A percentile compares a stretch with the other conserved stretches of the same genome.
phyloP scores from a whole-genome alignment of 2,329 filamentous ascomycete species.

The Huntiella abstrusa region DNA sequence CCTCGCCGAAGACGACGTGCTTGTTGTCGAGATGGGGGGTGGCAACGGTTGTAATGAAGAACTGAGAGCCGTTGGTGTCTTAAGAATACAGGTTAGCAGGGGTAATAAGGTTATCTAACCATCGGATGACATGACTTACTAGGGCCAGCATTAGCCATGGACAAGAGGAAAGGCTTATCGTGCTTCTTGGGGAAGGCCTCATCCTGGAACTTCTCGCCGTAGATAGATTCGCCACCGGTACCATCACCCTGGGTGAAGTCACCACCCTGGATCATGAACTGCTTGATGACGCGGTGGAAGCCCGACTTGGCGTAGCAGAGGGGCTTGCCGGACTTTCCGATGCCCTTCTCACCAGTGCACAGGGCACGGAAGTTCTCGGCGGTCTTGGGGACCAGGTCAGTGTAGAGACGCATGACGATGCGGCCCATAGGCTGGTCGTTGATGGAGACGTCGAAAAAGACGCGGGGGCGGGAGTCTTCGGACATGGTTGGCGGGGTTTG shows the following conservation, averaged over 20 bases:
- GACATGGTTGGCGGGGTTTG: constrained; percentile 17
- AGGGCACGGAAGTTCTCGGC: constrained; percentile 90
- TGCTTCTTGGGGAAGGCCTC: constrained; percentile 91
- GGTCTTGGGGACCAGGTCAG: constrained; percentile 71
- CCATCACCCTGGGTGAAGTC: constrained; percentile 92
- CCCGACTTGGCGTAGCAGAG: constrained; percentile 82
- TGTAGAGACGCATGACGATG: constrained; percentile 68
- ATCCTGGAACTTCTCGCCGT: constrained; percentile 90
- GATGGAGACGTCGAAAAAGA: constrained; percentile 87
- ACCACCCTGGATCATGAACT: constrained; percentile 97
- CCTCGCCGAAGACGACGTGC: constrained; percentile 93
- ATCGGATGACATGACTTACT: constrained; percentile 30
- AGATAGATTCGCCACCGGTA: constrained; percentile 92
- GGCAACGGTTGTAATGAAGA: constrained; percentile 92
- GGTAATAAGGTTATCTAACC: constrained; percentile 9
- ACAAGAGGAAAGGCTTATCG: constrained; percentile 78
- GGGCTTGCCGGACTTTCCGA: constrained; percentile 62
- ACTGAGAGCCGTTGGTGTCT: constrained; percentile 93
- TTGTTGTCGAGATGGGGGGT: constrained; percentile 91
- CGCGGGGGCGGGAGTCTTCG: constrained; percentile 41
- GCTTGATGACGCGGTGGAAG: constrained; percentile 96
- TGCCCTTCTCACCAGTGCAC: constrained; percentile 87
- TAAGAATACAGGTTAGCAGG: constrained; percentile 1
- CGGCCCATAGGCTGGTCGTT: constrained; percentile 56
- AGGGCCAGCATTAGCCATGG: constrained; percentile 94